These are phyloP conservation scores for Didymella pomorum DNA, from an alignment of 2,329 filamentous ascomycete genomes.

Conservation along the genomic window DNA sequence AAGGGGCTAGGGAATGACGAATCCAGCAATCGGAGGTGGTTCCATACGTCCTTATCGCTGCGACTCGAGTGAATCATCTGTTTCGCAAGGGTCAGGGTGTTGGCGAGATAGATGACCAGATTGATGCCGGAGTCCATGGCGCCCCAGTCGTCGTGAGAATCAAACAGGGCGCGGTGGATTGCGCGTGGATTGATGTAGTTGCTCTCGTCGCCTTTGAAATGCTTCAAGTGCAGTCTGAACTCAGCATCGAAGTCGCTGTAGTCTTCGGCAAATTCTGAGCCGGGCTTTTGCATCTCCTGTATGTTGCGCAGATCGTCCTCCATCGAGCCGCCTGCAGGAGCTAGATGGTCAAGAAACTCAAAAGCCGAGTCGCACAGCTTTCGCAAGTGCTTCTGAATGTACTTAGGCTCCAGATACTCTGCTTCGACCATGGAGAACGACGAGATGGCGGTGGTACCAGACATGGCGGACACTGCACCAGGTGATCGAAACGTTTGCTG, in stretches of 20 bases:
- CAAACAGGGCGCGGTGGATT: slow-evolving; percentile 52
- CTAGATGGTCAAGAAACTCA: slow-evolving; percentile 44
- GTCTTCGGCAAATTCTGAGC: slow-evolving; percentile 51
- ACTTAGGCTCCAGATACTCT: slow-evolving; percentile 51
- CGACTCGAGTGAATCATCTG: slow-evolving; percentile 46
- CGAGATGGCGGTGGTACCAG: slow-evolving; percentile 57
- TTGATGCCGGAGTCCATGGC: slow-evolving; percentile 46
- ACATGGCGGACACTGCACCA: slow-evolving; percentile 54
- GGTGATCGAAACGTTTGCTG: slow-evolving; percentile 40
- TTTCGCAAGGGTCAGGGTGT: slow-evolving; percentile 54
- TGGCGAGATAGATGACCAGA: slow-evolving; percentile 55
- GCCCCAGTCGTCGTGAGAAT: slow-evolving; percentile 31
- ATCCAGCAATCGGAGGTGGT: slow-evolving; percentile 45
- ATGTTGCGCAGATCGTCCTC: slow-evolving; percentile 35
- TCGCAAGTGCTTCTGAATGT: slow-evolving; percentile 53
- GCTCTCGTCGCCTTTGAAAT: slow-evolving; percentile 50
- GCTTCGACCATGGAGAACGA: slow-evolving; percentile 57
- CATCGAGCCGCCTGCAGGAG: slow-evolving; percentile 35
- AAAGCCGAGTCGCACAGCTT: slow-evolving; percentile 44
- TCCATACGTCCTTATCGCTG: slow-evolving; percentile 39
- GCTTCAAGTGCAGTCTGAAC: slow-evolving; percentile 46
- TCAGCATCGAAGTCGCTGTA: slow-evolving; percentile 46
- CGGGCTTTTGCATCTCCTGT: slow-evolving; percentile 42
- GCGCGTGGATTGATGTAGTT: slow-evolving; percentile 53
- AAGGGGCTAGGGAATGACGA: slow-evolving; percentile 48